Evolutionary conservation across 257 asterid species (phyloP), one percentile per base, ranked within the genome.

Genomic region (Petunia secreta): DNA sequence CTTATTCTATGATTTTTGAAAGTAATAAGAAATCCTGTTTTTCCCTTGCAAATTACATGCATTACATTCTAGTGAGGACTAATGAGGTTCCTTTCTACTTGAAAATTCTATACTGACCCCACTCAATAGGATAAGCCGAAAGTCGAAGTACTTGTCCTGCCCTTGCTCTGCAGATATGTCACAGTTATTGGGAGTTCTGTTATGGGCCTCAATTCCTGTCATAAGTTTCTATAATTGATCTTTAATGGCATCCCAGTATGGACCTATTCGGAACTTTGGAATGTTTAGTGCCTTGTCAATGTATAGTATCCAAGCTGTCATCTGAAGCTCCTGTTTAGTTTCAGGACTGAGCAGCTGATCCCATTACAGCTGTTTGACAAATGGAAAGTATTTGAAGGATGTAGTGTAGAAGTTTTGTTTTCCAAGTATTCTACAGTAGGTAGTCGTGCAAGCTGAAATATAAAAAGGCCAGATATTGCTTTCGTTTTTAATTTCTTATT

Each of bases 391-490:
- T 50, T 50, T 34, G 36, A 73, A 11, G 11, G 34, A 48, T 50
- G 36, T 48, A 34, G 34, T 48, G 60, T 48, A 48, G 16, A 10
- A 46, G 44, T 69, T 25, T 46, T 16, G 76, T 46, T 69, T 38
- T 69, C 77, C 77, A 71, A 25, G 60, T 46, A 71, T 69, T 69
- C 58, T 69, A 14, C 60, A 25, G 1, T 71, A 2, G 48, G 77
- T 50, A 48, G 77, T 48, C 11, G n/a, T 71, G 59, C 77, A 50
- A 48, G 60, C 58, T 48, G 58, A 48, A 46, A 48, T 34, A 71
- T 8, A 14, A 73, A 25, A 50, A 36, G 41, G 60, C 77, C 34
- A 73, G 34, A 52, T 48, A 73, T 73, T 11, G 41, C 76, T 69
- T 69, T 25, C 25, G 25, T 25, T 25, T 25, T 25, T 25, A 25